phyloP scores from a whole-genome alignment of 768 basidiomycete species.

The Chalciporus piperatus region DNA sequence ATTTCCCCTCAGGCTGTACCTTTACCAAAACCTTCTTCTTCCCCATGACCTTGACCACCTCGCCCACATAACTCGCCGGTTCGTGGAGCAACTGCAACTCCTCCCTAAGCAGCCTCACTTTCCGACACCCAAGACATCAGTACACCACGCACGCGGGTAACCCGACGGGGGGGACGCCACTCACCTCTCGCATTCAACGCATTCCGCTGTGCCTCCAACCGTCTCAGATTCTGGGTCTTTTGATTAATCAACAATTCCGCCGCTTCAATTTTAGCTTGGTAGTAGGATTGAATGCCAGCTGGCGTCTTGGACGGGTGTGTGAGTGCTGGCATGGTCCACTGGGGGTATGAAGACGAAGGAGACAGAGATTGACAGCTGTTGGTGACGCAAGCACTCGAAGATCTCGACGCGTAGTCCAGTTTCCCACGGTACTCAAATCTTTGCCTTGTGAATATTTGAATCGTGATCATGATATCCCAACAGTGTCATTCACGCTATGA shows the following conservation, averaged over 20 bases:
- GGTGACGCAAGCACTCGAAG: too few relatives aligned
- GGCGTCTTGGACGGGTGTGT: conserved; percentile 39
- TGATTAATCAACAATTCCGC: conserved; percentile 92
- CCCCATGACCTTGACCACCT: conserved; percentile 98
- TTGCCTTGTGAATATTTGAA: too few relatives aligned
- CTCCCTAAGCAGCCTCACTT: conserved; percentile 87
- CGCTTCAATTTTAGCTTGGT: conserved; percentile 92
- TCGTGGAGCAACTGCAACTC: conserved; percentile 92
- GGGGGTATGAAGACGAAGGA: too few relatives aligned
- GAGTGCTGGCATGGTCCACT: conserved; percentile 38
- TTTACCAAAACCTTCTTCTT: conserved; percentile 99
- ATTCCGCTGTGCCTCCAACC: conserved; percentile 96
- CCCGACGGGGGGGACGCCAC: conserved; percentile 9
- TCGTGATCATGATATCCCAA: too few relatives aligned
- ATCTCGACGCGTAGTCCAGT: too few relatives aligned
- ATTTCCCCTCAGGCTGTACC: conserved; percentile 98
- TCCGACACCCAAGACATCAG: too few relatives aligned
- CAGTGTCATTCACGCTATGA: too few relatives aligned
- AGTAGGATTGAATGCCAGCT: conserved; percentile 83
- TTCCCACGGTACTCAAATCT: too few relatives aligned
- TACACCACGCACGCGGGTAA: too few relatives aligned
- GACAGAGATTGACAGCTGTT: too few relatives aligned
- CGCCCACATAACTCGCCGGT: conserved; percentile 96
- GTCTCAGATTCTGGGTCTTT: conserved; percentile 93
- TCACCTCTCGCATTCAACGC: conserved; percentile 91